A percentile compares a stretch with the other conserved stretches of the same genome.
phyloP scores from a whole-genome alignment of 768 basidiomycete genomes.

The Collybia nuda region DNA sequence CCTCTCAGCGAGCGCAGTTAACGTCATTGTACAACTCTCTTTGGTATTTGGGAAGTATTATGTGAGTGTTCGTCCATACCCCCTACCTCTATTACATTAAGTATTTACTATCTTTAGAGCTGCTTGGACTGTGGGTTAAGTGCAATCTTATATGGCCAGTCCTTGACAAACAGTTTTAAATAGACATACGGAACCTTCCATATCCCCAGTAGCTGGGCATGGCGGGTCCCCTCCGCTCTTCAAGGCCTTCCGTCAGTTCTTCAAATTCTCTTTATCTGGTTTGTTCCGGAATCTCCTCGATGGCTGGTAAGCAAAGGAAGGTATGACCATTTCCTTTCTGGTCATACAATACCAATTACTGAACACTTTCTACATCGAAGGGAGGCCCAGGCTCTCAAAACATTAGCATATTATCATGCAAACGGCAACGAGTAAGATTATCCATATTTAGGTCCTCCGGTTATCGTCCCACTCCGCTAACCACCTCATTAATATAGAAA shows the following conservation, averaged over 20 bases:
- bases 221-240: constrained; percentile 69
- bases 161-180: not conserved
- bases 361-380: constrained; percentile 11
- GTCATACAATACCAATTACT: not conserved
- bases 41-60: constrained; percentile 72
- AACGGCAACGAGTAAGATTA: constrained; percentile 38
- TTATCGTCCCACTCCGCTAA: not conserved
- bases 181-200: constrained; percentile 68
- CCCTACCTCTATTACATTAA: not conserved
- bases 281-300: constrained; percentile 42
- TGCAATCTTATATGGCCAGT: not conserved
- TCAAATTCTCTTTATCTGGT: not conserved
- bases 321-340: constrained; percentile 12
- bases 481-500: constrained; percentile 23
- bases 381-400: constrained; percentile 44
- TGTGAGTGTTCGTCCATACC: constrained; percentile 36
- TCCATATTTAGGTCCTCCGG: not conserved
- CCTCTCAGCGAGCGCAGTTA: constrained; percentile 67
- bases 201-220: constrained; percentile 59
- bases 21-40: constrained; percentile 73
- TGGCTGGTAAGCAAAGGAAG: constrained; percentile 67
- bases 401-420: constrained; percentile 58
- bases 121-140: constrained; percentile 52
- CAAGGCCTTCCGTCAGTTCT: constrained; percentile 33
- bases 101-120: constrained; percentile 33